A percentile compares a stretch with the other conserved stretches of the same genome.
These are phyloP conservation scores for Beauveria rudraprayagi DNA, from an alignment of 2,329 filamentous ascomycete species.

Conservation along the genomic window DNA sequence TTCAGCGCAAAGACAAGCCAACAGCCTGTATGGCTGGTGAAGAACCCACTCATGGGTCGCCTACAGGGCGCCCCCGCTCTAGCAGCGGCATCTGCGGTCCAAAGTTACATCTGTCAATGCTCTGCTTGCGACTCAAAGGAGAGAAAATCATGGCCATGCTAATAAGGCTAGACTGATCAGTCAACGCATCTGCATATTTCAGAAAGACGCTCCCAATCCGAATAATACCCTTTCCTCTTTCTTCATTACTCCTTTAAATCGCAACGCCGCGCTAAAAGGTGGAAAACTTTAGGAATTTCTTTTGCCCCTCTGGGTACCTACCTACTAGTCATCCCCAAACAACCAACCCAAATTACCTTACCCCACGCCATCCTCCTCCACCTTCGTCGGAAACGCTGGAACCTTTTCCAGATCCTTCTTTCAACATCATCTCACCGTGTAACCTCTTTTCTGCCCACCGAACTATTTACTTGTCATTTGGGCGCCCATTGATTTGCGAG, in stretches of 20 bases:
- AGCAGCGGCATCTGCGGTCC: not conserved
- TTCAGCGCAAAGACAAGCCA: not conserved
- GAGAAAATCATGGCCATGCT: not conserved
- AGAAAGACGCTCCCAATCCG: not conserved
- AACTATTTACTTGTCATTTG: not conserved
- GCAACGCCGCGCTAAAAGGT: not conserved
- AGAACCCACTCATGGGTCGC: not conserved
- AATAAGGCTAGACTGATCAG: not conserved
- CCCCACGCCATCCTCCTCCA: conserved; percentile 9
- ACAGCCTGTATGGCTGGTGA: not conserved
- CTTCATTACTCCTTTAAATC: not conserved
- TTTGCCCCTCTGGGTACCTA: not conserved
- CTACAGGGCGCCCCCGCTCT: not conserved
- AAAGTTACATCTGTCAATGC: not conserved
- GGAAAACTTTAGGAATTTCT: not conserved
- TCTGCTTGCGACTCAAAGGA: conserved; percentile 2
- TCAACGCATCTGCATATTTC: conserved; percentile 4
- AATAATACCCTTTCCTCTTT: not conserved
- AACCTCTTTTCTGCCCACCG: not conserved
- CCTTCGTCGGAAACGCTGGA: conserved; percentile 14
- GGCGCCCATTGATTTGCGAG: not conserved
- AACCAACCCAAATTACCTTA: not conserved
- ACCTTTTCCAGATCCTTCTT: conserved; percentile 2
- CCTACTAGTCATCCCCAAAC: not conserved
- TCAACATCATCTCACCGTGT: conserved; percentile 3